Conservation (phyloP, 352 stramenopile genomes). For the Phytophthora citricola region DNA sequence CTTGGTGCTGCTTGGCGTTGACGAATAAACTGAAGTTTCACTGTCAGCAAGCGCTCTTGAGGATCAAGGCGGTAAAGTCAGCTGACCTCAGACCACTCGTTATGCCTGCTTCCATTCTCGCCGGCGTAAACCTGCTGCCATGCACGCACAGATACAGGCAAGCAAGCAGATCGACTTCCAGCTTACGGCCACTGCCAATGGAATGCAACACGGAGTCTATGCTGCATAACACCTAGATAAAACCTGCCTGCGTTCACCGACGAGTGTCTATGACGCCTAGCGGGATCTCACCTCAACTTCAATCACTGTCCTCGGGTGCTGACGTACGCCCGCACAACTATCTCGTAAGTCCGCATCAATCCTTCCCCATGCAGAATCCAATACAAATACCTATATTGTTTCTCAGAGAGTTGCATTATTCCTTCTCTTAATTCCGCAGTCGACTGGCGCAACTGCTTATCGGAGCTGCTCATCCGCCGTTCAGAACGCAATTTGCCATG, state of each 20-base stretch:
- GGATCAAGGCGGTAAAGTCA: slow-evolving; percentile 30
- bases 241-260: background rate
- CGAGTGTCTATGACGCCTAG: slow-evolving; percentile 17
- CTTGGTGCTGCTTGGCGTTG: slow-evolving; percentile 7
- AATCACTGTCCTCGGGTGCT: slow-evolving; percentile 32
- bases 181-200: background rate
- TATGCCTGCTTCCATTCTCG: slow-evolving; percentile 16
- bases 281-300: slow-evolving; percentile 30
- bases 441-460: slow-evolving; percentile 8
- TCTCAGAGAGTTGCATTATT: background rate
- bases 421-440: slow-evolving; percentile 13
- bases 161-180: background rate
- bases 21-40: slow-evolving; percentile 31
- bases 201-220: slow-evolving; percentile 12
- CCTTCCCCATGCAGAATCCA: background rate
- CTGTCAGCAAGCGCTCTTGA: slow-evolving; percentile 18
- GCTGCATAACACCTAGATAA: background rate
- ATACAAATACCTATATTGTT: background rate
- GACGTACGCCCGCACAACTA: slow-evolving; percentile 7
- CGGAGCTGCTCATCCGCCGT: slow-evolving; percentile 14
- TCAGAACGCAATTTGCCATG: slow-evolving; percentile 37
- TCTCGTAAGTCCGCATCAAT: slow-evolving; percentile 25
- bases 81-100: slow-evolving; percentile 12
- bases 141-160: background rate
- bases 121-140: slow-evolving; percentile 18